phyloP scores from a whole-genome alignment of 345 rosid species.

The Citrus reticulata region DNA sequence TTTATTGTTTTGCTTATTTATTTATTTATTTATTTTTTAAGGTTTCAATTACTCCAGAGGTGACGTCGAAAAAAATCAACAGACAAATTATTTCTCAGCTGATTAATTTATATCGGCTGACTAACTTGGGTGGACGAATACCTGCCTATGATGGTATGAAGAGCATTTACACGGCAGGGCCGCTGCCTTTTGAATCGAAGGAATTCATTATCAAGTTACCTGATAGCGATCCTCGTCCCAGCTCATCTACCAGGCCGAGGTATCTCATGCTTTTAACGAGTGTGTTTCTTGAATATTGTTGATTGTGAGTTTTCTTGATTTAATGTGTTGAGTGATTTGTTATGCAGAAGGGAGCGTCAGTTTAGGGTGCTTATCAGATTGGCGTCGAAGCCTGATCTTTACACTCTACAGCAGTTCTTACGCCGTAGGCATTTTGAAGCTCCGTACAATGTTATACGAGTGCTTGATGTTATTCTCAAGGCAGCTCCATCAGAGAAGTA shows the following conservation, averaged over 20 bases:
- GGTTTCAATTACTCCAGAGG: conserved; percentile 58
- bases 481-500: conserved; percentile 40
- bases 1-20: neutral
- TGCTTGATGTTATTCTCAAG: conserved; percentile 62
- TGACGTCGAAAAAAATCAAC: conserved; percentile 38
- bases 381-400: conserved; percentile 42
- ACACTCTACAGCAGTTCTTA: conserved; percentile 36
- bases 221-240: conserved; percentile 14
- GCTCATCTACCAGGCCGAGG: conserved; percentile 25
- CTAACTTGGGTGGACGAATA: conserved; percentile 30
- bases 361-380: conserved; percentile 51
- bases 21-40: neutral
- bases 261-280: neutral
- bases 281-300: neutral
- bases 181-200: conserved; percentile 55
- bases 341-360: conserved; percentile 43
- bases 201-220: conserved; percentile 44
- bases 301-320: neutral
- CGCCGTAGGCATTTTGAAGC: no score
- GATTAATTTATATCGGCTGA: neutral
- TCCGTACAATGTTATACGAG: conserved; percentile 32
- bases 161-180: conserved; percentile 64
- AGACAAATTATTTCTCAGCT: conserved; percentile 36
- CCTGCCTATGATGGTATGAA: conserved; percentile 79
- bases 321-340: neutral